Base-by-base conservation (phyloP, 345 rosid species). In the Stellera chamaejasme region DNA sequence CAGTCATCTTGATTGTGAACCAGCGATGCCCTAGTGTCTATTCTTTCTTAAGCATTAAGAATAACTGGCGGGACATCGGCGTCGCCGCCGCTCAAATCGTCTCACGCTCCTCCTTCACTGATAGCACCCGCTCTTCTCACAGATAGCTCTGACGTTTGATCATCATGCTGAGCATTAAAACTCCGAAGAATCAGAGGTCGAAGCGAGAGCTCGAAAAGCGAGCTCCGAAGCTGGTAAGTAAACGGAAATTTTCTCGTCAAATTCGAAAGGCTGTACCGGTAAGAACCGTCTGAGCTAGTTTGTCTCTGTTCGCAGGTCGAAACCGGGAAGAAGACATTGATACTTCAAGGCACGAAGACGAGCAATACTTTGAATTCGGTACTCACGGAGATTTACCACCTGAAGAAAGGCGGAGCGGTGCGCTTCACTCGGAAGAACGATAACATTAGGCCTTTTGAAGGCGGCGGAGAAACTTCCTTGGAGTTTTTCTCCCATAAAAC, bases 401-500 rank as follows among this genome's bases (percentile, higher is more conserved):
- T 93, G 45, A 93, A 93, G 82, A 87, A 76, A 66, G 97, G 76
- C 59, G 80, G 73, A 47, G 75, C 88, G 4, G 68, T 89, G 48
- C 79, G 86, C 62, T 93, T 68, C 67, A 83, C 97, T 0, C 85
- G 97, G 26, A 93, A 82, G 83, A 93, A 93, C 70, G 97, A 81
- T 48, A 87, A 87, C 28, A 83, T 93, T 44, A 79, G 96, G 71
- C 97, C 99, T 9, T 93, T 93, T 63, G 99, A 93, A 72, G 75
- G 74, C 27, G 96, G 97, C 27, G 99, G 97, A 46, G 98, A 86
- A 69, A 80, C 94, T 42, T 89, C 96, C 6, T 62, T 93, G 69
- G 97, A 93, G 82, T 87, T 84, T 77, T 93, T 87, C 69, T 93
- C 99, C 50, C 79, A 57, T 13, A 93, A 87, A 76, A 87, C 97